These are phyloP conservation scores for Aspergillus fumigatiaffinis DNA, from an alignment of 2,329 filamentous ascomycete species.

Conservation along the genomic window DNA sequence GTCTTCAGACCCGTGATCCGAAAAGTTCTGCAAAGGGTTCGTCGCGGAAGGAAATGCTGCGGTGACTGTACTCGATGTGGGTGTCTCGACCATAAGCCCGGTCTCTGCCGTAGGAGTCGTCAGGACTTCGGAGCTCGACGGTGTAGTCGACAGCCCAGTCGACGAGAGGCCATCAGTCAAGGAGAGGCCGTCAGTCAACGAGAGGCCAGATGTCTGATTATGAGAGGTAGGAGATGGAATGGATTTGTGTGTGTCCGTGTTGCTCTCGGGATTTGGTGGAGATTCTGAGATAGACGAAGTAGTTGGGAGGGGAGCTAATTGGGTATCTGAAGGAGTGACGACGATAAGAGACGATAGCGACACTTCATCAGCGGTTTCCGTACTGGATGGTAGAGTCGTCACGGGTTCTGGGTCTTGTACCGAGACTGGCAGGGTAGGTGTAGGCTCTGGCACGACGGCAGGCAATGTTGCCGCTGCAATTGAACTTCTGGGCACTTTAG, in stretches of 20 bases:
- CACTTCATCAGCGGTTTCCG: not conserved
- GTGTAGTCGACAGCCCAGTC: not conserved
- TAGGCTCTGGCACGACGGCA: constrained; percentile 4
- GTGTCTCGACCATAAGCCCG: not conserved
- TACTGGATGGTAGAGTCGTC: constrained; percentile 3
- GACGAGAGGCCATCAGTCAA: not conserved
- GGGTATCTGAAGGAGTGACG: not conserved
- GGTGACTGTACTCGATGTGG: constrained; percentile 1
- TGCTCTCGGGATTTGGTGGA: not conserved
- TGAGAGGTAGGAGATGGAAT: not conserved
- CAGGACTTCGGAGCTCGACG: not conserved
- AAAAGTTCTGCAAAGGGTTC: not conserved
- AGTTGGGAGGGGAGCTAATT: not conserved
- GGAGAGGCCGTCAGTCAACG: not conserved
- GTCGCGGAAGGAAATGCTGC: constrained; percentile 1
- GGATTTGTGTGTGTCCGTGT: not conserved
- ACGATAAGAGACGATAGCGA: not conserved
- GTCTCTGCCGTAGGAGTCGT: not conserved
- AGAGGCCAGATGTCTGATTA: not conserved
- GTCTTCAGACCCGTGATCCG: constrained; percentile 1
- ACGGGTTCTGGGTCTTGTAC: constrained; percentile 1
- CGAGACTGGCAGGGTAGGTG: not conserved
- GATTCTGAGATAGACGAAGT: not conserved
- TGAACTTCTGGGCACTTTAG: constrained; percentile 19
- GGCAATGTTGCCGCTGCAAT: not conserved